Percentiles rank a stretch among this genome's conserved stretches.
These are phyloP conservation scores for Mucor velutinosus DNA, from an alignment of 371 early-diverging fungal species.

Conservation along the genomic window DNA sequence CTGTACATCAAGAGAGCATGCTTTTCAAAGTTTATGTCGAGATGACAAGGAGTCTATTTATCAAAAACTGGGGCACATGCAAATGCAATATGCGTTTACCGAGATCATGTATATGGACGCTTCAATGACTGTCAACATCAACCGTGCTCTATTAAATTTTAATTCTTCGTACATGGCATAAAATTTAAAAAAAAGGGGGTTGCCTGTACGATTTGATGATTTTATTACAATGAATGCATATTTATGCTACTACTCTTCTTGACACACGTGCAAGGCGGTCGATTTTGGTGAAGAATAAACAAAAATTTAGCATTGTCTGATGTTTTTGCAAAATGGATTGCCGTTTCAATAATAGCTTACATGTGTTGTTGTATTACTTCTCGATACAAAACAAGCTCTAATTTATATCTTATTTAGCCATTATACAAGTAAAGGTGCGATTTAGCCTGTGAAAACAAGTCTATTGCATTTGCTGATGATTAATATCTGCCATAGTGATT, in stretches of 20 bases:
- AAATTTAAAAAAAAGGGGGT: neutral
- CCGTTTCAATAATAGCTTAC: neutral
- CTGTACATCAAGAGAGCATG: too few species aligned
- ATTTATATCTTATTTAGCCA: neutral
- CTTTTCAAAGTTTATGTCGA: too few species aligned
- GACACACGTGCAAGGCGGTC: neutral
- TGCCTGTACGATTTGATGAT: neutral
- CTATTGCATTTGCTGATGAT: neutral
- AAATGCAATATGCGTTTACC: neutral
- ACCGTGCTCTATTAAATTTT: neutral
- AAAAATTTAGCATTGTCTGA: neutral
- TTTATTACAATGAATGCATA: neutral
- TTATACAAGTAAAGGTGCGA: neutral
- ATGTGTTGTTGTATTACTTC: neutral
- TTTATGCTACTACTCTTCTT: too few species aligned
- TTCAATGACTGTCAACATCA: neutral
- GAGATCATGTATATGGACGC: neutral
- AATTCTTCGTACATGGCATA: neutral
- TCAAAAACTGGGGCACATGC: neutral
- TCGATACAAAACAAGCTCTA: neutral
- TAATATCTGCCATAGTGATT: neutral
- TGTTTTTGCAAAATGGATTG: neutral
- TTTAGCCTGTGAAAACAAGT: neutral
- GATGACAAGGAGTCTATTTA: too few species aligned
- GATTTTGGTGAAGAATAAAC: neutral